phyloP scores from a whole-genome alignment of 345 rosid species.

The Gossypioides kirkii region DNA sequence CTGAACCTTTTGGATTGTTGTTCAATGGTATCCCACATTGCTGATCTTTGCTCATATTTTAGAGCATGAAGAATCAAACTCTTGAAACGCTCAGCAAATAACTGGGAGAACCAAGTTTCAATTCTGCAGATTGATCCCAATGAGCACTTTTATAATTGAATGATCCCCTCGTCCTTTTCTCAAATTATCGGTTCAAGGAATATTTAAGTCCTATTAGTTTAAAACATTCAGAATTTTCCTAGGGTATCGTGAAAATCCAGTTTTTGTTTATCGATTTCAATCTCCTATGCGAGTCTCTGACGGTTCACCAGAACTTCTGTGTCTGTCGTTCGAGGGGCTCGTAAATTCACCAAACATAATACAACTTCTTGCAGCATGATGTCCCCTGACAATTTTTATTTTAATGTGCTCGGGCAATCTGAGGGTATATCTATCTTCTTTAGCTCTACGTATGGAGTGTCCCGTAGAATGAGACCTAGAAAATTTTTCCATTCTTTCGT shows the following conservation, averaged over 20 bases:
- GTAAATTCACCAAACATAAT: conserved; percentile 48
- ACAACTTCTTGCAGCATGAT: conserved; percentile 50
- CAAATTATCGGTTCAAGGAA: neutral
- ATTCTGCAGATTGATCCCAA: no score
- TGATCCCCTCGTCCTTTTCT: neutral
- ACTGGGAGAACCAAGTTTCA: no score
- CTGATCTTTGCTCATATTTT: no score
- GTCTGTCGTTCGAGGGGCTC: neutral
- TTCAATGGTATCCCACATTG: no score
- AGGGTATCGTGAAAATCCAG: neutral
- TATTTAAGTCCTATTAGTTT: neutral
- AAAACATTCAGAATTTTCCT: neutral
- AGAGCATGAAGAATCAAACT: no score
- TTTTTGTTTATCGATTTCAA: conserved; percentile 13
- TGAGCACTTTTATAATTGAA: neutral
- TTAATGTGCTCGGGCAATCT: neutral
- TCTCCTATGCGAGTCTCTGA: conserved; percentile 4
- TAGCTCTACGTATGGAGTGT: neutral
- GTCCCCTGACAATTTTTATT: conserved; percentile 42
- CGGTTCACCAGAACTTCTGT: conserved; percentile 10
- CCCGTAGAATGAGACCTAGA: neutral
- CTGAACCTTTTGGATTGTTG: neutral
- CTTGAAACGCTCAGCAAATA: no score
- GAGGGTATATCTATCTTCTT: neutral
- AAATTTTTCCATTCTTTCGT: conserved; percentile 11